phyloP scores from a whole-genome alignment of 2,329 filamentous ascomycete species.

The Thielaviopsis ethacetica region DNA sequence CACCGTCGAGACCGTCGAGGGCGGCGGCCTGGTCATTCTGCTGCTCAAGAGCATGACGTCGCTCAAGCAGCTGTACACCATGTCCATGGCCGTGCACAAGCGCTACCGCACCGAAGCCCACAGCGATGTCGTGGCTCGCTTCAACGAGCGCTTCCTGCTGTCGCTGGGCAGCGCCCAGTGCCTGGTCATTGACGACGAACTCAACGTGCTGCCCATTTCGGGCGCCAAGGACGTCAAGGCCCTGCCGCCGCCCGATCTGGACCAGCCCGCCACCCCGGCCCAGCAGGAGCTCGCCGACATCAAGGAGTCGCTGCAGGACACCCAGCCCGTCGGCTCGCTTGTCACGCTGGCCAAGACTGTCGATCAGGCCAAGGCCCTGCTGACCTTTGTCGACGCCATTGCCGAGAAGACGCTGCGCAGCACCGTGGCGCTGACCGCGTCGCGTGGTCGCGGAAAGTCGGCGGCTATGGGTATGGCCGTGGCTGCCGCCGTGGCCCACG shows the following conservation, averaged over 20 bases:
- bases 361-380: slow-evolving; percentile 90
- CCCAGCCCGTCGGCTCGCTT: slow-evolving; percentile 70
- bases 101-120: slow-evolving; percentile 94
- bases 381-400: slow-evolving; percentile 93
- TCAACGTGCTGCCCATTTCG: slow-evolving; percentile 94
- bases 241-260: slow-evolving; percentile 58
- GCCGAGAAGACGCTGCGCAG: slow-evolving; percentile 88
- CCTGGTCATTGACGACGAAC: slow-evolving; percentile 89
- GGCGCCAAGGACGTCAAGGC: slow-evolving; percentile 80
- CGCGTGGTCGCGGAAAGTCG: slow-evolving; percentile 89
- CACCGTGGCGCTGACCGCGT: slow-evolving; percentile 86
- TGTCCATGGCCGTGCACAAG: slow-evolving; percentile 96
- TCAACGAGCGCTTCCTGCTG: slow-evolving; percentile 94
- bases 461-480: slow-evolving; percentile 89
- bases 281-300: slow-evolving; percentile 67
- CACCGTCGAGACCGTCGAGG: slow-evolving; percentile 94
- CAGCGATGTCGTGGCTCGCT: slow-evolving; percentile 82
- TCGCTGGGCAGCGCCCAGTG: slow-evolving; percentile 94
- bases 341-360: slow-evolving; percentile 76
- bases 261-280: slow-evolving; percentile 54
- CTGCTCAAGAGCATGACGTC: slow-evolving; percentile 93
- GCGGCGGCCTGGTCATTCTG: slow-evolving; percentile 78
- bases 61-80: slow-evolving; percentile 87
- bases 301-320: slow-evolving; percentile 74
- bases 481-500: slow-evolving; percentile 83